These are phyloP conservation scores for Dipteronia sinensis DNA, from an alignment of 345 rosid genomes.

Conservation along the genomic window DNA sequence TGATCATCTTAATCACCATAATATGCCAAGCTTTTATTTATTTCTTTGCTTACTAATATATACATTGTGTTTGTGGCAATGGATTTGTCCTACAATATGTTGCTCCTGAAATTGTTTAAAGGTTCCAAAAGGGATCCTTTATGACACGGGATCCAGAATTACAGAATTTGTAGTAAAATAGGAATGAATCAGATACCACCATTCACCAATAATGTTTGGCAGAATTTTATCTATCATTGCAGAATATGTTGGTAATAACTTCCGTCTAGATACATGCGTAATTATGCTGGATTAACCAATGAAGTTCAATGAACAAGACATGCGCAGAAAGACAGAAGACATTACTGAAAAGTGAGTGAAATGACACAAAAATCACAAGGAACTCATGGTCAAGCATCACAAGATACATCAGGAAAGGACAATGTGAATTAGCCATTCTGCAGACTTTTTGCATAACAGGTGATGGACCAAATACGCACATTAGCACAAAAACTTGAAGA, in stretches of 20 bases:
- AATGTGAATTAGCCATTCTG: neutral
- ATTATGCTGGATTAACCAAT: slow-evolving; percentile 1
- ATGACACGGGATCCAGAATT: neutral
- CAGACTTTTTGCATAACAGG: neutral
- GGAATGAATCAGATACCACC: neutral
- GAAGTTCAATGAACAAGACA: neutral
- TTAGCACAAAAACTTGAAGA: neutral
- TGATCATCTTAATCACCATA: neutral
- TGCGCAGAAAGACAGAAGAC: neutral
- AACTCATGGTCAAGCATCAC: neutral
- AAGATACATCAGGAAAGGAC: neutral
- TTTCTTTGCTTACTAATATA: no score
- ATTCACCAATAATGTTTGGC: neutral
- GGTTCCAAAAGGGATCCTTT: neutral
- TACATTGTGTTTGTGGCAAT: neutral
- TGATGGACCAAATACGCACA: neutral
- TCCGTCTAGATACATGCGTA: neutral
- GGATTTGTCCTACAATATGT: neutral
- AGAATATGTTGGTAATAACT: neutral
- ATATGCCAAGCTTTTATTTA: neutral
- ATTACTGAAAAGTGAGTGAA: neutral
- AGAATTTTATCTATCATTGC: neutral
- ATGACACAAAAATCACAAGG: neutral
- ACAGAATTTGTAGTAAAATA: neutral
- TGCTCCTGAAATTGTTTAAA: neutral